These are phyloP conservation scores for Puccinia sorghi DNA, from an alignment of 1,284 basidiomycete genomes.

Conservation along the genomic window DNA sequence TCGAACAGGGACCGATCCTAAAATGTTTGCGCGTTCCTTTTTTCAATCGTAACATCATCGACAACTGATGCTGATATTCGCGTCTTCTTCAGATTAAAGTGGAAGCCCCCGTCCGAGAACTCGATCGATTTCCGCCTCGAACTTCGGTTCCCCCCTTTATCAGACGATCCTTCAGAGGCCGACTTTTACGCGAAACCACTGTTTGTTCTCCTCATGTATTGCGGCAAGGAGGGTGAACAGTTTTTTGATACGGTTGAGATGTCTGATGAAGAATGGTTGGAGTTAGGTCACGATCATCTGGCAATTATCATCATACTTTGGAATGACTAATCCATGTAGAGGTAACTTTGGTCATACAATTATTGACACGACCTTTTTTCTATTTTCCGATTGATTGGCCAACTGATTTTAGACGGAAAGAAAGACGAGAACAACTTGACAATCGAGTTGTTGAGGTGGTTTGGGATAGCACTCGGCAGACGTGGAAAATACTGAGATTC, in stretches of 20 bases:
- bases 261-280: conserved; percentile 88
- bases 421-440: conserved; percentile 80
- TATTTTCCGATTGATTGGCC: conserved; percentile 14
- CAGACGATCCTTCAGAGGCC: conserved; percentile 65
- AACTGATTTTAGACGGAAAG: conserved; percentile 71
- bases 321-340: background rate
- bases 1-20: conserved; percentile 81
- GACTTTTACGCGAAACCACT: conserved; percentile 83
- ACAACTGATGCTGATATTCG: background rate
- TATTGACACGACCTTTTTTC: background rate
- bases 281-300: conserved; percentile 60
- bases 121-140: conserved; percentile 96
- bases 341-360: conserved; percentile 6
- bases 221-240: conserved; percentile 67
- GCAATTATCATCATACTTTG: background rate
- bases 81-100: conserved; percentile 73
- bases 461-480: conserved; percentile 70
- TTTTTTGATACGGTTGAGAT: conserved; percentile 84
- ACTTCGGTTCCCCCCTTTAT: conserved; percentile 78
- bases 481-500: conserved; percentile 87
- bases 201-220: conserved; percentile 67
- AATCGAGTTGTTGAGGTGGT: conserved; percentile 90
- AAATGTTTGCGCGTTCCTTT: conserved; percentile 64
- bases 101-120: conserved; percentile 98
- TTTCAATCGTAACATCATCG: background rate